These are phyloP conservation scores for Russula emetica DNA, from an alignment of 768 basidiomycete species.

Conservation along the genomic window DNA sequence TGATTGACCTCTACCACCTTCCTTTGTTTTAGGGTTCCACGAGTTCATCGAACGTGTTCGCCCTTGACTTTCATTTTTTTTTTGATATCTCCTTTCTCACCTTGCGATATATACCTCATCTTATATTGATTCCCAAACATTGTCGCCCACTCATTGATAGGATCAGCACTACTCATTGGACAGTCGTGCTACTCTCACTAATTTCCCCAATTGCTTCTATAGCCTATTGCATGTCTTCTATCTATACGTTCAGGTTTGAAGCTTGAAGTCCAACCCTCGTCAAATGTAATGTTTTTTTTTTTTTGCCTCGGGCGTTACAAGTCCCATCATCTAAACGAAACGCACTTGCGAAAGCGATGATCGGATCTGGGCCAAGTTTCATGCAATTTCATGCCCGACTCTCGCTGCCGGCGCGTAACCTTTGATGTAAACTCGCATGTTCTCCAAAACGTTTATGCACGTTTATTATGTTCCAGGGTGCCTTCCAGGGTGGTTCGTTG, in stretches of 20 bases:
- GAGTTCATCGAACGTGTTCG: background rate
- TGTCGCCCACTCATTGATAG: constrained; percentile 2
- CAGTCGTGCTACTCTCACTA: background rate
- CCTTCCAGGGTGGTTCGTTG: too few relatives aligned
- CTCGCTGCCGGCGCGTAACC: too few relatives aligned
- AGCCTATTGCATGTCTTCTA: background rate
- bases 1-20: background rate
- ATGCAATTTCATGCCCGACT: too few relatives aligned
- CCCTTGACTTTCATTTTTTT: background rate
- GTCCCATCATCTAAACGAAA: too few relatives aligned
- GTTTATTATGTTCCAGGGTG: too few relatives aligned
- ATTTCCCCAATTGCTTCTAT: background rate
- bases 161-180: background rate
- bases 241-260: too few relatives aligned
- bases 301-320: background rate
- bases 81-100: background rate
- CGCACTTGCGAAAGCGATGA: background rate
- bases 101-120: background rate
- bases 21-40: background rate
- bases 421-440: too few relatives aligned
- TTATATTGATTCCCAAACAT: background rate
- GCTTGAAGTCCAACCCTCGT: too few relatives aligned
- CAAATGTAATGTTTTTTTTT: background rate
- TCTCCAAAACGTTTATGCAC: too few relatives aligned
- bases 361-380: too few relatives aligned